Percentiles rank a stretch among this genome's conserved stretches.
Conservation (phyloP, 2,329 filamentous ascomycete species). For the Fusarium irregulare region DNA sequence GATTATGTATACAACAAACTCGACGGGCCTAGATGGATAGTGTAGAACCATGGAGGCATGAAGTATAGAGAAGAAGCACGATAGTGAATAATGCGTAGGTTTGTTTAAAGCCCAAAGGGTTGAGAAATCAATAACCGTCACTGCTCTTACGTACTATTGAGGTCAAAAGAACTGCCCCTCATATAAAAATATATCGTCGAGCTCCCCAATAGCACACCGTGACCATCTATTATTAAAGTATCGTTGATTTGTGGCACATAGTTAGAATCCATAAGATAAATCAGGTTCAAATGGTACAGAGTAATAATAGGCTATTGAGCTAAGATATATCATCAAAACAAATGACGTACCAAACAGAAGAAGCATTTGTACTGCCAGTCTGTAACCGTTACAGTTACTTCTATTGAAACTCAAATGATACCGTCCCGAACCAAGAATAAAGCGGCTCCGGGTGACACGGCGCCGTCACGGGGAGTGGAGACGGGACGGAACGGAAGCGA, state of each 20-base stretch:
- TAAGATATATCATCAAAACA: background rate
- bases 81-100: background rate
- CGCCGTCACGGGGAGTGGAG: constrained; percentile 26
- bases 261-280: background rate
- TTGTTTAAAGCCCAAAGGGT: background rate
- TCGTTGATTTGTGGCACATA: background rate
- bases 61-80: background rate
- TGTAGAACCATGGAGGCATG: background rate
- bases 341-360: background rate
- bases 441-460: constrained; percentile 22
- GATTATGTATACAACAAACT: no score
- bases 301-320: background rate
- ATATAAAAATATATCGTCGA: background rate
- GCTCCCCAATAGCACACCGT: background rate
- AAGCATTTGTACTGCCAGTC: background rate
- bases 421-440: constrained; percentile 6
- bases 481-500: constrained; percentile 9
- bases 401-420: background rate
- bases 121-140: background rate
- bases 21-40: no score
- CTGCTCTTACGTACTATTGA: background rate
- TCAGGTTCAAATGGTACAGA: background rate
- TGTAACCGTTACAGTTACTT: background rate
- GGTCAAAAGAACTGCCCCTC: background rate
- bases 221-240: background rate